Conservation (phyloP, 129 eudicot species). For the Centaurea solstitialis region DNA sequence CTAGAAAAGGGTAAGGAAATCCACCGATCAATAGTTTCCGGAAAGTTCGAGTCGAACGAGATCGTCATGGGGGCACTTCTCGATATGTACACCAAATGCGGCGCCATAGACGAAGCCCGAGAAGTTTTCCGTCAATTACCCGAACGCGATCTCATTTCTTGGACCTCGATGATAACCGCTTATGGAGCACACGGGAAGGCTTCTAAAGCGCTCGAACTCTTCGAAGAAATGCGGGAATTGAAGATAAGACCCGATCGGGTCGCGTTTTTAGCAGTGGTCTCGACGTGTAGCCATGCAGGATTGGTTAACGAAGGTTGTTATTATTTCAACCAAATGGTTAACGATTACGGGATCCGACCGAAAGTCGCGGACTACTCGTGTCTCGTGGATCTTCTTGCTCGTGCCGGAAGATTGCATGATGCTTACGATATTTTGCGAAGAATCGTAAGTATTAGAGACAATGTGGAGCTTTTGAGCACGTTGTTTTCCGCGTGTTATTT, state of each 20-base stretch:
- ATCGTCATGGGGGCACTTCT: conserved; percentile 40
- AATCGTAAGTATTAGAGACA: conserved; percentile 20
- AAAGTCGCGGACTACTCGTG: conserved; percentile 28
- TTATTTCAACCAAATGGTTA: conserved; percentile 39
- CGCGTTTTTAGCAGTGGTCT: conserved; percentile 31
- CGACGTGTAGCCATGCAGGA: conserved; percentile 36
- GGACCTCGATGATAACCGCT: conserved; percentile 47
- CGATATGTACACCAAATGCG: conserved; percentile 46
- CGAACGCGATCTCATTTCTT: conserved; percentile 33
- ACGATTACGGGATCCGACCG: conserved; percentile 27
- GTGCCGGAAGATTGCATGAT: conserved; percentile 32
- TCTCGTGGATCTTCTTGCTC: conserved; percentile 31
- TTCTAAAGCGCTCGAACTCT: conserved; percentile 27
- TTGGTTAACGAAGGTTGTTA: conserved; percentile 33
- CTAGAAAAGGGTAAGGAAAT: conserved; percentile 37
- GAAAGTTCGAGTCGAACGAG: conserved; percentile 23
- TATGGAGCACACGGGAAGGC: conserved; percentile 42
- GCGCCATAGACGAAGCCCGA: conserved; percentile 35
- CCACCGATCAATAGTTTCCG: background rate
- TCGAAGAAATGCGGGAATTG: conserved; percentile 26
- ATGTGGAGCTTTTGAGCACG: conserved; percentile 36
- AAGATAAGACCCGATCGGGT: conserved; percentile 38
- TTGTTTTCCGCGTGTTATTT: conserved; percentile 36
- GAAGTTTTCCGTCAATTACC: conserved; percentile 30
- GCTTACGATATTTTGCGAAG: conserved; percentile 22